Conservation (phyloP, 805 yeast genomes). For the Cyberlindnera mississippiensis region DNA sequence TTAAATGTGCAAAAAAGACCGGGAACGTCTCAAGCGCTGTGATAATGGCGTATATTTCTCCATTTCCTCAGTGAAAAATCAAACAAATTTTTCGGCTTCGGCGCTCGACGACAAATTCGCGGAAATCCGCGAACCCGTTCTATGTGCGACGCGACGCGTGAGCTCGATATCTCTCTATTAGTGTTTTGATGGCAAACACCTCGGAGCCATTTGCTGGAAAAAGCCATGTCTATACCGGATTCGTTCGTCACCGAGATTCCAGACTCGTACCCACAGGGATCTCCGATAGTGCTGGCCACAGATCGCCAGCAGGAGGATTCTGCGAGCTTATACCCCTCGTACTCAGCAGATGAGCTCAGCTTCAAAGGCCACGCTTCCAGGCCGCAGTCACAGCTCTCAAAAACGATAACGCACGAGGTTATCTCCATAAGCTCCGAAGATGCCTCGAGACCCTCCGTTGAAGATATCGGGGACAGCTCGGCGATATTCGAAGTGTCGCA, state of each 20-base stretch:
- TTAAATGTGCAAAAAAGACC: too few species aligned
- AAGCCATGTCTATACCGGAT: slow-evolving; percentile 3
- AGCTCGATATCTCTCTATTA: too few species aligned
- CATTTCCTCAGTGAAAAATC: too few species aligned
- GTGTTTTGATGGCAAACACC: too few species aligned
- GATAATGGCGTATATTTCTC: too few species aligned
- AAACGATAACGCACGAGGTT: not conserved
- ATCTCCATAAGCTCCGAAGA: slow-evolving; percentile 5
- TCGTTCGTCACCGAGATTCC: slow-evolving; percentile 7
- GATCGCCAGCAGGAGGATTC: slow-evolving; percentile 12
- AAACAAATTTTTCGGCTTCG: too few species aligned
- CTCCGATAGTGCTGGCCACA: slow-evolving; percentile 13
- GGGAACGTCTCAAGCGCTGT: too few species aligned
- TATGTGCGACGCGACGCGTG: too few species aligned
- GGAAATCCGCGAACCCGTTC: too few species aligned
- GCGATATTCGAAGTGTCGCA: slow-evolving; percentile 17
- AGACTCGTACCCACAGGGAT: slow-evolving; percentile 21
- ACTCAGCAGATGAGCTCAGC: slow-evolving; percentile 1
- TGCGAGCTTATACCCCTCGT: slow-evolving; percentile 2
- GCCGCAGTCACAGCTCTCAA: not conserved
- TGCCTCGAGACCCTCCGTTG: not conserved
- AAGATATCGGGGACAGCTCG: slow-evolving; percentile 5
- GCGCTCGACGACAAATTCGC: too few species aligned
- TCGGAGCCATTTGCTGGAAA: too few species aligned
- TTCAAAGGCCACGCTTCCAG: not conserved